Evolutionary conservation across 2,329 filamentous ascomycete genomes (phyloP), one percentile per base, ranked within the genome.

Genomic region (Sarocladium kiliense): DNA sequence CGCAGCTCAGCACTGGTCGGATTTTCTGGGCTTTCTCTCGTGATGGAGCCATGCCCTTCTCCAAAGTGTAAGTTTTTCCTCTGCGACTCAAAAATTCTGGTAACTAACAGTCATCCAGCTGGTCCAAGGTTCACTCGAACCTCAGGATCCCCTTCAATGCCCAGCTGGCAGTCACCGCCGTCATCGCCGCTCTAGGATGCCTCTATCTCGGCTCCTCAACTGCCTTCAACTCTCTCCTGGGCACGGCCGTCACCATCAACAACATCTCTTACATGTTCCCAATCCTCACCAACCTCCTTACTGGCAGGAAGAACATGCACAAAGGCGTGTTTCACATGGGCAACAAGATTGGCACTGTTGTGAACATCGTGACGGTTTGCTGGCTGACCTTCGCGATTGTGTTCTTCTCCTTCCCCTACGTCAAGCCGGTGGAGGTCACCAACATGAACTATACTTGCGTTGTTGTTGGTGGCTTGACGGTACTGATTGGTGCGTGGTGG

Each of bases 371-470:
- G 18, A 68, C 71, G 1, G 62, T 73, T 6, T 57, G 62, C 44
- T 74, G 71, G 71, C 63, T 74, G 7, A 56, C 63, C 0, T 74
- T 76, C 49, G 71, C 71, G 3, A 71, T 75, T 25, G 64, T 75
- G 1, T 74, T 76, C 61, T 75, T 74, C 62, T 73, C 69, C 1
- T 75, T 76, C 60, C 74, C 74, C 0, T 39, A 16, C 16, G 36
- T 39, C 5, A 39, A 66, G 63, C 73, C 73, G 0, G 71, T 74
- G 9, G 62, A 61, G 30, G 61, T 61, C 1, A 57, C 58, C 25
- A 77, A 75, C 56, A 77, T 78, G 75, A 77, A 77, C 56, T 77
- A 77, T 58, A 77, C 75, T 1, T 77, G 75, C 49, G 72, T 75
- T 0, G 72, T 74, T 12, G 71, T 77, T 4, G 74, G 73, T 1